Evolutionary conservation across 305 asterid species (phyloP).

Genomic region (Fraxinus angustifolia): DNA sequence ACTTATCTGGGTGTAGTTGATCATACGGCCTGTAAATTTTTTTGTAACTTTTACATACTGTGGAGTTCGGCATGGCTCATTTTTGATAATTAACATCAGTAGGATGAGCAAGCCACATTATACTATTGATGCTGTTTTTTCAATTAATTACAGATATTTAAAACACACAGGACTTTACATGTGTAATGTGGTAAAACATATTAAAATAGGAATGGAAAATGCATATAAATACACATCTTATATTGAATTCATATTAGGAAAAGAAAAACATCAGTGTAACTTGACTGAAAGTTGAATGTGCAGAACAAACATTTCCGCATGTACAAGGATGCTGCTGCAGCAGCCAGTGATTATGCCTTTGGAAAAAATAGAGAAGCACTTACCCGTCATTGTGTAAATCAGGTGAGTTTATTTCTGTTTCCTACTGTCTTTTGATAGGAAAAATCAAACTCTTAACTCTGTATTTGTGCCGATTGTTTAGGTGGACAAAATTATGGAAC

Average conservation of each 20-base stretch:
- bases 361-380: constrained; percentile 39
- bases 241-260: background rate
- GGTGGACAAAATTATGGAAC: constrained; percentile 50
- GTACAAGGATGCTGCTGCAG: constrained; percentile 59
- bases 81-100: background rate
- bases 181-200: background rate
- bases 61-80: background rate
- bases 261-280: background rate
- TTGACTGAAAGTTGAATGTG: constrained; percentile 30
- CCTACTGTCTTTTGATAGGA: constrained; percentile 5
- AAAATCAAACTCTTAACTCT: background rate
- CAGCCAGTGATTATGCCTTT: constrained; percentile 46
- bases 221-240: background rate
- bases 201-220: background rate
- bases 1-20: background rate
- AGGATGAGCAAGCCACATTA: background rate
- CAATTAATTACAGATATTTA: background rate
- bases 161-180: background rate
- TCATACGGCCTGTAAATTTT: background rate
- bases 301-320: constrained; percentile 63
- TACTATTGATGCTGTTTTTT: background rate
- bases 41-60: background rate
- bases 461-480: constrained; percentile 15
- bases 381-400: constrained; percentile 39
- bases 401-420: constrained; percentile 30